Evolutionary conservation across 1,284 basidiomycete genomes (phyloP).

Genomic region (Crocinoboletus sp.): DNA sequence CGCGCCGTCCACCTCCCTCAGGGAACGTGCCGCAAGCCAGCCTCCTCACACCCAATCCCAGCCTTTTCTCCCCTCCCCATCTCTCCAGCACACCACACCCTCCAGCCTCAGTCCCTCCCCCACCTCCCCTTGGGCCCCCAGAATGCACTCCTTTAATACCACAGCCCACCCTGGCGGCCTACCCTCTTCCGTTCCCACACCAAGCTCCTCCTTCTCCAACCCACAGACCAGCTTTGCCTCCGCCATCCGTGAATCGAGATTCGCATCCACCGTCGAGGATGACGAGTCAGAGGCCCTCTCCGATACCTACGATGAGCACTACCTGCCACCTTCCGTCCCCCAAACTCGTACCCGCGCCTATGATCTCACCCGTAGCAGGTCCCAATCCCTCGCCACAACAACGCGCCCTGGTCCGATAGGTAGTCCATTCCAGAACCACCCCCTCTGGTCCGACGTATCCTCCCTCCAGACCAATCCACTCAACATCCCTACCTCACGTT

Average conservation of each 20-base stretch:
- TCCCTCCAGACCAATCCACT: conserved; percentile 42
- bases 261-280: conserved; percentile 67
- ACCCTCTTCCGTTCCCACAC: conserved; percentile 47
- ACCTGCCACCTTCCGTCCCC: conserved; percentile 35
- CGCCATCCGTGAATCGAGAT: conserved; percentile 58
- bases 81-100: conserved; percentile 44
- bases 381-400: conserved; percentile 65
- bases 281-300: conserved; percentile 61
- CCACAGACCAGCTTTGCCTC: conserved; percentile 51
- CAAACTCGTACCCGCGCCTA: conserved; percentile 51
- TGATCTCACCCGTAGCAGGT: conserved; percentile 65
- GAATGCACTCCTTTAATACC: conserved; percentile 37
- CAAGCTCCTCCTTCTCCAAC: conserved; percentile 64
- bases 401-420: conserved; percentile 48
- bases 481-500: conserved; percentile 49
- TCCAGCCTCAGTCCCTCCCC: conserved; percentile 41
- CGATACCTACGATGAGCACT: conserved; percentile 53
- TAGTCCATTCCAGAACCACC: conserved; percentile 38
- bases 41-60: conserved; percentile 53
- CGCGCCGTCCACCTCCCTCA: conserved; percentile 12
- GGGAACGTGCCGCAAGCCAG: conserved; percentile 64
- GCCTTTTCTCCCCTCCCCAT: conserved; percentile 47
- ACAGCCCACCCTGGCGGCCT: conserved; percentile 25
- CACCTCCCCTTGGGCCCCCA: conserved; percentile 39
- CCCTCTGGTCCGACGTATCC: conserved; percentile 52